Conservation (phyloP, 2,329 filamentous ascomycete genomes). For the Neoascochyta sp. region DNA sequence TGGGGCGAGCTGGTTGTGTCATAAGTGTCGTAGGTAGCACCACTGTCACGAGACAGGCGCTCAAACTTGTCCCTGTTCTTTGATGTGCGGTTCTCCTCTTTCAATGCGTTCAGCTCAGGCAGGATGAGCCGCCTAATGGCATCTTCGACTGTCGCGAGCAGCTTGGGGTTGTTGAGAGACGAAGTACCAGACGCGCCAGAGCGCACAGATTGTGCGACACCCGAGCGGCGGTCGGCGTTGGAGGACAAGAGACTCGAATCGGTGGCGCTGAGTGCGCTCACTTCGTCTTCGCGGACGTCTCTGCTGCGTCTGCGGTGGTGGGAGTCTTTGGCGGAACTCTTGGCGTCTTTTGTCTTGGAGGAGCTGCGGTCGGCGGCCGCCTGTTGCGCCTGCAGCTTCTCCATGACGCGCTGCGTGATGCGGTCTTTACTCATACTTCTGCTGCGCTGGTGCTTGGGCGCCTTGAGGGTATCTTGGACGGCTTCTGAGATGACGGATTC, state of each 20-base stretch:
- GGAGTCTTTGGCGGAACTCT: conserved; percentile 27
- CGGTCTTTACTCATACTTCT: conserved; percentile 64
- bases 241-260: conserved; percentile 63
- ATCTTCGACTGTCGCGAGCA: conserved; percentile 89
- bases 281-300: conserved; percentile 45
- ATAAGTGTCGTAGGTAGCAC: conserved; percentile 54
- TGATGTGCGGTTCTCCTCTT: conserved; percentile 80
- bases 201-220: conserved; percentile 56
- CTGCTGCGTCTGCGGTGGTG: conserved; percentile 41
- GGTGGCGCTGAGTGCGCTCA: conserved; percentile 43
- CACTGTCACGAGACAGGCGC: conserved; percentile 46
- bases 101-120: conserved; percentile 86
- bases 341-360: conserved; percentile 15
- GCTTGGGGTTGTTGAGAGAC: conserved; percentile 86
- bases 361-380: conserved; percentile 44
- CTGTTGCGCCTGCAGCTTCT: conserved; percentile 58
- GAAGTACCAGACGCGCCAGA: conserved; percentile 55
- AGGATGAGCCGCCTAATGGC: conserved; percentile 85
- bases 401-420: conserved; percentile 65
- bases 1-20: conserved; percentile 52
- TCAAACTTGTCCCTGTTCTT: conserved; percentile 68
- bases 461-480: conserved; percentile 45
- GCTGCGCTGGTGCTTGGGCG: conserved; percentile 56
- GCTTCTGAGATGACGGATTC: conserved; percentile 21
- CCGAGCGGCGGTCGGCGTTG: conserved; percentile 54